A percentile compares a stretch with the other conserved stretches of the same genome.
Evolutionary conservation across 331 rosid species (phyloP).

Genomic region (Acacia pycnantha): DNA sequence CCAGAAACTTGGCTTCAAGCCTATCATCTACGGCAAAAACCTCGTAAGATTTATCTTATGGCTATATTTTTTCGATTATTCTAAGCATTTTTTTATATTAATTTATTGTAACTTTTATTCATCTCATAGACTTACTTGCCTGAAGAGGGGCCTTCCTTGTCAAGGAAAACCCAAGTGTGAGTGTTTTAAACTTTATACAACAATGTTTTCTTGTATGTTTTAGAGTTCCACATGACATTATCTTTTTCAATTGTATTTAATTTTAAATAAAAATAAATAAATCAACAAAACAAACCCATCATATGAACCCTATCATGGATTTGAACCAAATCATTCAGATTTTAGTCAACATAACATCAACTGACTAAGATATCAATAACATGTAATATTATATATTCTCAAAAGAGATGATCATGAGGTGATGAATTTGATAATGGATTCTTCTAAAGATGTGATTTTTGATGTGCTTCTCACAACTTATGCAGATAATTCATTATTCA

Average conservation of each 20-base stretch:
- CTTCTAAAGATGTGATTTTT: background rate
- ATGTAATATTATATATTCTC: background rate
- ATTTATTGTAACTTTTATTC: background rate
- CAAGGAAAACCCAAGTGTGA: conserved; percentile 37
- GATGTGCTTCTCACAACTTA: conserved; percentile 7
- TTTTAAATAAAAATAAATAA: no score
- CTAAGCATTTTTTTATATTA: background rate
- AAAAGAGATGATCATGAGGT: background rate
- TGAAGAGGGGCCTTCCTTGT: conserved; percentile 40
- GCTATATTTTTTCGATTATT: background rate
- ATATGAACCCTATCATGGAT: no score
- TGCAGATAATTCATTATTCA: conserved; percentile 33
- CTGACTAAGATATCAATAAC: no score
- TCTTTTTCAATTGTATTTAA: no score
- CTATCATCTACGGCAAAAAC: background rate
- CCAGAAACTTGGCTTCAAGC: background rate
- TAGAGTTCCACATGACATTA: no score
- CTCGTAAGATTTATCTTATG: conserved; percentile 36
- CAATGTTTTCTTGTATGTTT: background rate
- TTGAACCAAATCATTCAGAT: no score
- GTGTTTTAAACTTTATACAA: conserved; percentile 20
- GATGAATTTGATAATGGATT: background rate
- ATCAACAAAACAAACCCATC: no score
- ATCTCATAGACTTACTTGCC: conserved; percentile 39
- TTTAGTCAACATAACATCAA: no score